phyloP scores from a whole-genome alignment of 345 rosid species.

The Lumnitzera littorea region DNA sequence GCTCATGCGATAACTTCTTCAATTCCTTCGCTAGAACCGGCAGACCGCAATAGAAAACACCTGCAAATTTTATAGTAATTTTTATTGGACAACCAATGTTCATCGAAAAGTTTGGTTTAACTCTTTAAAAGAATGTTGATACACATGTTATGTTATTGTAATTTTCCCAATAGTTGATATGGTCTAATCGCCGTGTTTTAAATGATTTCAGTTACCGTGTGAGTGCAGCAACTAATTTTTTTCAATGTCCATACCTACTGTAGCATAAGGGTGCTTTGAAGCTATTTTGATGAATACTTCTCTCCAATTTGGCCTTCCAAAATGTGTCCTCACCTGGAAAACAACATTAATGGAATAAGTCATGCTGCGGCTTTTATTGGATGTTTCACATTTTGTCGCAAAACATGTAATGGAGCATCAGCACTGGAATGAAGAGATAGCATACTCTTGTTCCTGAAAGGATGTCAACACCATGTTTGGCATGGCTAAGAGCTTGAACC shows the following conservation, averaged over 20 bases:
- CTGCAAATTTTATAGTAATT: constrained; percentile 30
- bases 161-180: no score
- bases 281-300: constrained; percentile 78
- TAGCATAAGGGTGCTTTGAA: constrained; percentile 73
- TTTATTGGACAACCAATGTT: background rate
- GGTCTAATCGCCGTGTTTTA: no score
- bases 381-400: no score
- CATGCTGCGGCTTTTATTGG: no score
- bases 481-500: constrained; percentile 98
- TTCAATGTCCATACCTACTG: constrained; percentile 44
- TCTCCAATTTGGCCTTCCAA: constrained; percentile 95
- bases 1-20: constrained; percentile 57
- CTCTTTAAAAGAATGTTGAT: no score
- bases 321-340: constrained; percentile 85
- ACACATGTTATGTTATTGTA: no score
- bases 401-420: no score
- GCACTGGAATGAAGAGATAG: background rate
- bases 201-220: no score
- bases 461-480: constrained; percentile 93
- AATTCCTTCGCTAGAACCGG: constrained; percentile 83
- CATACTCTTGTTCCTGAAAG: constrained; percentile 90
- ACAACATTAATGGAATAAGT: background rate
- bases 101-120: no score
- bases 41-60: constrained; percentile 92
- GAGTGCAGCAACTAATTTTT: background rate